phyloP scores from a whole-genome alignment of 345 rosid species.

The Syzygium aqueum region DNA sequence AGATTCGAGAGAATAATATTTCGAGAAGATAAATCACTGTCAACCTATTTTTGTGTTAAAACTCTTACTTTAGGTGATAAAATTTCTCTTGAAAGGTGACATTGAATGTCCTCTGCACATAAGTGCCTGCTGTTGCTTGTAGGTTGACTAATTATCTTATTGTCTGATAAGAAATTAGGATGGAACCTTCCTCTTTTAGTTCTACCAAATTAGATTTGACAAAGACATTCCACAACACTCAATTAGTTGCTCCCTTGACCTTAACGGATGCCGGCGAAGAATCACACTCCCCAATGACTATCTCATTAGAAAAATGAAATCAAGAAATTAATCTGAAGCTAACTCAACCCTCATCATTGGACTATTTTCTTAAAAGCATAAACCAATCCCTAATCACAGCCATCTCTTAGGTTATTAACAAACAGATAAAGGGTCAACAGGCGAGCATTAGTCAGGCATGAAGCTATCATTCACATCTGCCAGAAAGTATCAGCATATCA shows the following conservation, averaged over 20 bases:
- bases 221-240: background rate
- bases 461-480: background rate
- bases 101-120: background rate
- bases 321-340: rapidly evolving
- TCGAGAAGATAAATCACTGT: background rate
- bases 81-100: rapidly evolving
- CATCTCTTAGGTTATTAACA: background rate
- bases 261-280: background rate
- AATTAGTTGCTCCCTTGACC: background rate
- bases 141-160: no score
- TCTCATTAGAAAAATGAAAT: no score
- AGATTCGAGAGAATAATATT: background rate
- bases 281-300: background rate
- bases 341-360: rapidly evolving
- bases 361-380: background rate
- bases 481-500: background rate
- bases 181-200: background rate
- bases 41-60: background rate
- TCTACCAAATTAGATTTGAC: background rate
- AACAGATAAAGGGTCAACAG: background rate
- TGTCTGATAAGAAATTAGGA: no score
- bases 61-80: background rate
- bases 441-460: background rate
- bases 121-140: background rate
- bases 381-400: background rate